These are phyloP conservation scores for Ramularia collo-cygni DNA, from an alignment of 2,329 filamentous ascomycete genomes.

Conservation along the genomic window DNA sequence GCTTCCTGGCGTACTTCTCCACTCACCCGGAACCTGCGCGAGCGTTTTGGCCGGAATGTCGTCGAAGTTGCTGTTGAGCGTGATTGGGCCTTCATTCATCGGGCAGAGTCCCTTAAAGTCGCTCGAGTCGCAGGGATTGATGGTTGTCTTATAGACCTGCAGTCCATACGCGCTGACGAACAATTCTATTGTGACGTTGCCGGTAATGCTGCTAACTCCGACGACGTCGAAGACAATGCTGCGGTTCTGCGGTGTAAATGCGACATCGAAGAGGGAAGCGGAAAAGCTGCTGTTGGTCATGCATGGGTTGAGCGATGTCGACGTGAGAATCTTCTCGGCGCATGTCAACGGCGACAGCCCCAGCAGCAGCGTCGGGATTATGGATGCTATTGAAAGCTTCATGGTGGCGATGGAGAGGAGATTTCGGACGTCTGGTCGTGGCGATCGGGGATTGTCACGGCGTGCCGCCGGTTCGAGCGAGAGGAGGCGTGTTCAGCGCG, in stretches of 20 bases:
- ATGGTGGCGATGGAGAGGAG: constrained; percentile 15
- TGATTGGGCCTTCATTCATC: constrained; percentile 78
- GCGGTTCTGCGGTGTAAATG: constrained; percentile 68
- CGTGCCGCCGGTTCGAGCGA: constrained; percentile 13
- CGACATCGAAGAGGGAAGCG: constrained; percentile 80
- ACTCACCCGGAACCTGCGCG: constrained; percentile 58
- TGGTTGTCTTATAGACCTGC: constrained; percentile 55
- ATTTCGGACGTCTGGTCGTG: constrained; percentile 6
- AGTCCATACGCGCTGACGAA: constrained; percentile 78
- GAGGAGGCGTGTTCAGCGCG: constrained; percentile 13
- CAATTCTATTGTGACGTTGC: constrained; percentile 72
- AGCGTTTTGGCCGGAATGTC: constrained; percentile 52
- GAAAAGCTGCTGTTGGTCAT: constrained; percentile 79
- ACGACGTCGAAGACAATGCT: constrained; percentile 68
- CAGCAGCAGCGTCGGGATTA: constrained; percentile 27
- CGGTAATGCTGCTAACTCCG: constrained; percentile 75
- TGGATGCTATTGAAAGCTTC: constrained; percentile 23
- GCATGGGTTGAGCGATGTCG: constrained; percentile 78
- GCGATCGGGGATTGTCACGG: constrained; percentile 2
- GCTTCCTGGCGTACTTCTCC: not conserved
- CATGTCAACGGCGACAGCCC: constrained; percentile 42
- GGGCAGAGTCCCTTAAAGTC: constrained; percentile 73
- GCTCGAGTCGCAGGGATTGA: constrained; percentile 69
- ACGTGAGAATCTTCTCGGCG: constrained; percentile 64
- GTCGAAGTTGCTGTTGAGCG: constrained; percentile 62